Conservation (phyloP, 768 basidiomycete species). For the Tricholoma terreum region DNA sequence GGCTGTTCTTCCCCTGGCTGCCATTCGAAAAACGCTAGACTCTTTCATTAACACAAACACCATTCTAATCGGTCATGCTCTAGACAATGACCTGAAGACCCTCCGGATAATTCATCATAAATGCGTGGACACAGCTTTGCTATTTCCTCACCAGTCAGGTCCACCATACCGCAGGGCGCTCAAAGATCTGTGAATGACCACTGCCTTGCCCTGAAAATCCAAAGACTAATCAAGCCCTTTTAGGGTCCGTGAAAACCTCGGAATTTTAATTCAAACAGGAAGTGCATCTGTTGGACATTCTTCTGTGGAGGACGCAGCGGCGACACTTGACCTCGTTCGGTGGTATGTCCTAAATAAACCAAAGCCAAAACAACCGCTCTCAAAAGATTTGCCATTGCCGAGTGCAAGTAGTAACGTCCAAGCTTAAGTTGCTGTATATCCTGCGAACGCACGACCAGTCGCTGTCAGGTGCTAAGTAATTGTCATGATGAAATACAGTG, state of each 20-base stretch:
- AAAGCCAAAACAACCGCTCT: conserved; percentile 8
- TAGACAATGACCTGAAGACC: conserved; percentile 94
- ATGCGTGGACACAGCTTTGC: conserved; percentile 82
- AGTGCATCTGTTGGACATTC: conserved; percentile 79
- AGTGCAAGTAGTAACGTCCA: not conserved
- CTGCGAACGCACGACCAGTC: too few species aligned
- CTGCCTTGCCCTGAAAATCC: not conserved
- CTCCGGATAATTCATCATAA: conserved; percentile 82
- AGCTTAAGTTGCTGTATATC: not conserved
- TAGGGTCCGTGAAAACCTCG: conserved; percentile 82
- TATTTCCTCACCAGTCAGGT: conserved; percentile 78
- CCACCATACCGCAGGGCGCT: conserved; percentile 81
- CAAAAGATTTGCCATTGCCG: not conserved
- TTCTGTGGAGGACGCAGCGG: conserved; percentile 84
- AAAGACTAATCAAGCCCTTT: conserved; percentile 7
- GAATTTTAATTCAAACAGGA: conserved; percentile 77
- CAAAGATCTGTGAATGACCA: conserved; percentile 66
- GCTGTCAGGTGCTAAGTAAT: too few species aligned
- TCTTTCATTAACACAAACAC: conserved; percentile 74
- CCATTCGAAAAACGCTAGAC: conserved; percentile 67
- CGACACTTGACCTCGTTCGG: conserved; percentile 84
- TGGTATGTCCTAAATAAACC: conserved; percentile 72
- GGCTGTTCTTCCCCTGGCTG: conserved; percentile 64
- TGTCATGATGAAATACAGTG: not conserved
- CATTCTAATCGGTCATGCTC: conserved; percentile 83